phyloP scores from a whole-genome alignment of 2,329 filamentous ascomycete species.

The Botrytis medusae region DNA sequence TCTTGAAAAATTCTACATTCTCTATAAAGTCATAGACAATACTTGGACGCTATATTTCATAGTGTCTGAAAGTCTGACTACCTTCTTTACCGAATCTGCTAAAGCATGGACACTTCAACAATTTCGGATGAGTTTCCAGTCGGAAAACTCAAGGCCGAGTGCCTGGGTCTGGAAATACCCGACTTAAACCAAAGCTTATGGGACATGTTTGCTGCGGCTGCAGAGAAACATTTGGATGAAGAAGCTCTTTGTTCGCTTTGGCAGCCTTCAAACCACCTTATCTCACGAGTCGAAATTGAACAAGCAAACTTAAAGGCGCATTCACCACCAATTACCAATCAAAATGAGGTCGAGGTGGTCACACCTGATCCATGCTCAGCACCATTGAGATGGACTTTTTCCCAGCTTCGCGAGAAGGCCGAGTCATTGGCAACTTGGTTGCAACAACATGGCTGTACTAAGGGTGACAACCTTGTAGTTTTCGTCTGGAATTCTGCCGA shows the following conservation, averaged over 20 bases:
- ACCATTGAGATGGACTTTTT: conserved; percentile 13
- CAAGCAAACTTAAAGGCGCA: neutral
- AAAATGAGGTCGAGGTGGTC: no score
- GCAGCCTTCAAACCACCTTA: conserved; percentile 2
- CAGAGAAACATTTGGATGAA: neutral
- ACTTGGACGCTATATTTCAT: neutral
- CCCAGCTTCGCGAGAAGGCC: neutral
- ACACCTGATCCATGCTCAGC: neutral
- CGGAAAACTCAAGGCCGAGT: neutral
- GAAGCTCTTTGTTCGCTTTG: conserved; percentile 22
- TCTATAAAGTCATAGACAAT: neutral
- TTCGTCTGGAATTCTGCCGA: conserved; percentile 23
- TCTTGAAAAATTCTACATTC: neutral
- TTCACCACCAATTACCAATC: neutral
- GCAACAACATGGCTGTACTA: neutral
- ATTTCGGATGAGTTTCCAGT: neutral
- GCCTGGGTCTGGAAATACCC: neutral
- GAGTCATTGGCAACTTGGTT: neutral
- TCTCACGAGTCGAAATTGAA: neutral
- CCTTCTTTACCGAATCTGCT: neutral
- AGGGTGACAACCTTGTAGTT: conserved; percentile 16
- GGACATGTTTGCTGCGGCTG: conserved; percentile 18
- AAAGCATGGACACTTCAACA: neutral
- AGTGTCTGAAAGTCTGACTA: neutral
- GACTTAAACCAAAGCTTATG: conserved; percentile 15